A percentile compares a stretch with the other conserved stretches of the same genome.
Evolutionary conservation across 805 yeast genomes (phyloP).

Genomic region (Komagataella populi): DNA sequence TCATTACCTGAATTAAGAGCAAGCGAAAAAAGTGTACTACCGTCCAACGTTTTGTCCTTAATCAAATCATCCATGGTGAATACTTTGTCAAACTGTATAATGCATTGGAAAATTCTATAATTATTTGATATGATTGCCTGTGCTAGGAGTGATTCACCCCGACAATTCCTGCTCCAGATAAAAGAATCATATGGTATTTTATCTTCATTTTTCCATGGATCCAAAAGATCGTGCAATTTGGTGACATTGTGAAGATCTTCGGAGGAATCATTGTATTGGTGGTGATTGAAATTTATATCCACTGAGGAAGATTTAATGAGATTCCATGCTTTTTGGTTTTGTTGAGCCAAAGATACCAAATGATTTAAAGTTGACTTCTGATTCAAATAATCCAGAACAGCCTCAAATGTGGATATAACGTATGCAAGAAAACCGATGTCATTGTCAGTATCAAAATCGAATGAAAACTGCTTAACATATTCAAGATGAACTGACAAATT

Average conservation of each 20-base stretch:
- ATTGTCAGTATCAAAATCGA: constrained; percentile 23
- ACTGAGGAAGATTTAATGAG: constrained; percentile 22
- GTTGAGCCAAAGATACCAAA: constrained; percentile 25
- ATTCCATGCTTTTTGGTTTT: constrained; percentile 42
- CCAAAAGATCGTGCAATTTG: constrained; percentile 6
- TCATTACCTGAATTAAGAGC: constrained; percentile 45
- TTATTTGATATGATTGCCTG: constrained; percentile 41
- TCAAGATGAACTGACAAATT: constrained; percentile 49
- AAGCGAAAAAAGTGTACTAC: constrained; percentile 42
- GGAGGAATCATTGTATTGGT: constrained; percentile 7
- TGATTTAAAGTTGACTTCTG: constrained; percentile 20
- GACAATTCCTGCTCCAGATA: constrained; percentile 24
- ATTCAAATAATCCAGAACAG: constrained; percentile 55
- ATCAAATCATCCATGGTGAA: constrained; percentile 57
- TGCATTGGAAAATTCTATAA: constrained; percentile 25
- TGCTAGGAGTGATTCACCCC: constrained; percentile 65
- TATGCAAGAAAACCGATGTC: constrained; percentile 54
- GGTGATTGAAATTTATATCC: constrained; percentile 9
- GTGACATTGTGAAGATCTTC: constrained; percentile 6
- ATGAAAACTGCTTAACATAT: constrained; percentile 52
- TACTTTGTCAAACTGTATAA: constrained; percentile 31
- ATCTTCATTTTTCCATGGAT: constrained; percentile 4
- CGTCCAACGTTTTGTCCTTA: constrained; percentile 42
- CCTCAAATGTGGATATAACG: constrained; percentile 73
- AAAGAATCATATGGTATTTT: constrained; percentile 9